A percentile compares a stretch with the other conserved stretches of the same genome.
These are phyloP conservation scores for Calonectria leucothoes DNA, from an alignment of 2,329 filamentous ascomycete species.

Conservation along the genomic window DNA sequence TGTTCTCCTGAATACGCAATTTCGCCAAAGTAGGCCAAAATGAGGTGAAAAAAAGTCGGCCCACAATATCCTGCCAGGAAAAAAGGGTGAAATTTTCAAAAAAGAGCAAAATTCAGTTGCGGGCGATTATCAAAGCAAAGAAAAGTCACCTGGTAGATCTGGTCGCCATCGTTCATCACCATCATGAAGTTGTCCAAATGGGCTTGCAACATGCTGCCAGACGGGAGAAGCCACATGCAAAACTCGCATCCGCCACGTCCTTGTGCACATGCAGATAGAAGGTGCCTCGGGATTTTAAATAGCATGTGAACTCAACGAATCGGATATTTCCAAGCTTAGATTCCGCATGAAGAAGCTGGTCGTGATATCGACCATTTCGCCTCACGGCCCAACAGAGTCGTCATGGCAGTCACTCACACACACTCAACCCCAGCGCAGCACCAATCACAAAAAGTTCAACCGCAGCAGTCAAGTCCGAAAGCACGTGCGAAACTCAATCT, in stretches of 20 bases:
- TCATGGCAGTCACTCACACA: too few species aligned
- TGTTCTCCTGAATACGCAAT: not conserved
- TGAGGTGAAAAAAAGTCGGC: not conserved
- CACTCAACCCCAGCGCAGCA: not conserved
- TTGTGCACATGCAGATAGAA: not conserved
- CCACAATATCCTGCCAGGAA: not conserved
- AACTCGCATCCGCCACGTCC: not conserved
- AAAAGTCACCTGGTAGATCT: not conserved
- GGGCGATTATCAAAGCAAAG: not conserved
- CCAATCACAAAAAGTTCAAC: not conserved
- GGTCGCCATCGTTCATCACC: not conserved
- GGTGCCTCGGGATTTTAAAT: not conserved
- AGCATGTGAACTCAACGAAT: not conserved
- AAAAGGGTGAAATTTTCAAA: not conserved
- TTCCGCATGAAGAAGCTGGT: not conserved
- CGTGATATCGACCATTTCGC: not conserved
- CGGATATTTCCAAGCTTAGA: not conserved
- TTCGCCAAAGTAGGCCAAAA: not conserved
- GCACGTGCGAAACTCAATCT: not conserved
- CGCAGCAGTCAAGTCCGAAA: not conserved
- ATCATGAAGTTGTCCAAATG: not conserved
- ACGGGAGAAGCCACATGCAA: not conserved
- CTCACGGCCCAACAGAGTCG: not conserved
- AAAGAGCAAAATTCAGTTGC: not conserved
- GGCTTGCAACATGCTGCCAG: not conserved